These are phyloP conservation scores for Diaporthe ilicicola DNA, from an alignment of 2,329 filamentous ascomycete species.

Conservation along the genomic window DNA sequence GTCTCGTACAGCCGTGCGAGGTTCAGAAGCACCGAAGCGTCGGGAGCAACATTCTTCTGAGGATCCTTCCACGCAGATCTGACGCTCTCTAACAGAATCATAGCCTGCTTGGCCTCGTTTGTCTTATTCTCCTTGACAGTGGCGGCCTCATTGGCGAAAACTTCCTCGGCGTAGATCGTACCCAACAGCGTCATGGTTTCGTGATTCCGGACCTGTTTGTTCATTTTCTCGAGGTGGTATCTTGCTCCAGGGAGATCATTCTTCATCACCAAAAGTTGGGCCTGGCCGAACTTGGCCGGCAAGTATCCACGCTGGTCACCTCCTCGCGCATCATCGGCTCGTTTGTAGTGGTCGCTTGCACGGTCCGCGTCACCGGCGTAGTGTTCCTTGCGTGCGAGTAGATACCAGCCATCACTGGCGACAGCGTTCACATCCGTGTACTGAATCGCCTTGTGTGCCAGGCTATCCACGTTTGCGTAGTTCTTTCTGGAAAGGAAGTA, in stretches of 20 bases:
- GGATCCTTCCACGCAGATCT: conserved; percentile 91
- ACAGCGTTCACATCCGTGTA: conserved; percentile 96
- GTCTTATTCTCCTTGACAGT: conserved; percentile 87
- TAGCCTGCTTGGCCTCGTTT: conserved; percentile 85
- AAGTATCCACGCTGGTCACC: conserved; percentile 90
- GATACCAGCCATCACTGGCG: conserved; percentile 97
- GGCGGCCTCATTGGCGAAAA: conserved; percentile 79
- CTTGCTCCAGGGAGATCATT: conserved; percentile 92
- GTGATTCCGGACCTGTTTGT: conserved; percentile 76
- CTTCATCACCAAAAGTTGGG: conserved; percentile 86
- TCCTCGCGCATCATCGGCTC: conserved; percentile 90
- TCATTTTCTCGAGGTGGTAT: conserved; percentile 92
- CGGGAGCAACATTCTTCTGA: conserved; percentile 82
- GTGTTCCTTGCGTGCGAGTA: conserved; percentile 91
- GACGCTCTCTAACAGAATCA: conserved; percentile 82
- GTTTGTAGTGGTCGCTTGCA: conserved; percentile 86
- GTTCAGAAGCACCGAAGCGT: conserved; percentile 89
- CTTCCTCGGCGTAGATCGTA: conserved; percentile 92
- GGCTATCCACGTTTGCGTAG: conserved; percentile 81
- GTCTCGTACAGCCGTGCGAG: conserved; percentile 89
- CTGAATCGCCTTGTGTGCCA: conserved; percentile 93
- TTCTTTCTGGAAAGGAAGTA: conserved; percentile 89
- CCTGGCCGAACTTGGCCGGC: conserved; percentile 92
- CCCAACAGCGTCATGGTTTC: conserved; percentile 94
- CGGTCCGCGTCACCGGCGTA: conserved; percentile 77